Evolutionary conservation across 805 yeast species (phyloP), one percentile per base, ranked within the genome.

Genomic region (Kodamaea leandrae): DNA sequence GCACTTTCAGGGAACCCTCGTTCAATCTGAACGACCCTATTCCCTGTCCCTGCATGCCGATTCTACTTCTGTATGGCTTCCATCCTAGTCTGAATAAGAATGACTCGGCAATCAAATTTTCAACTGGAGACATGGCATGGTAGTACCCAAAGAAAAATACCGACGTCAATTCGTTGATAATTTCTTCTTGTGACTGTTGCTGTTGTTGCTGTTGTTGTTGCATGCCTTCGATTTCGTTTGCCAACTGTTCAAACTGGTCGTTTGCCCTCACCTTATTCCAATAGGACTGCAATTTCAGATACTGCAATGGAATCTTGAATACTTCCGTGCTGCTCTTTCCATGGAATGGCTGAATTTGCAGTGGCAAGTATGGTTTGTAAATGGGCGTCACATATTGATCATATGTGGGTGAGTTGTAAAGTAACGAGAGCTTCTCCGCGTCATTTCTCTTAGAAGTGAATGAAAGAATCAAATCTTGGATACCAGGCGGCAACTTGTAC

Each of bases 121-220:
- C 75, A 20, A 67, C 50, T 3, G 75, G 75, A 4, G 72, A 63
- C 17, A 59, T 46, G 2, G 72, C 74, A 45, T 66, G 67, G 48
- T 66, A 69, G 42, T 58, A 66, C 2, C 75, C 75, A 46, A 62
- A 70, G 41, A 70, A 70, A 19, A 70, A 57, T 8, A 66, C 71
- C 54, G 63, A 53, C 6, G 61, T 58, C 39, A 66, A 52, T 42
- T 70, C 74, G 34, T 66, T 64, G 26, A 59, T 51, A 19, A 53
- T 47, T 10, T 40, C 43, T 15, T 32, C 35, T n/a, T 63, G 68
- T 2, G 59, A 43, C 10, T 45, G 52, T 19, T 49, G 50, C 25
- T 47, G 36, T n/a, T 47, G 49, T 10, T 43, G 32, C n/a, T 43
- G 52, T 23, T 54, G 59, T 21, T 48, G 37, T 12, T 47, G 49